phyloP scores from a whole-genome alignment of 2,329 filamentous ascomycete genomes.

The Ascochyta clinopodiicola region DNA sequence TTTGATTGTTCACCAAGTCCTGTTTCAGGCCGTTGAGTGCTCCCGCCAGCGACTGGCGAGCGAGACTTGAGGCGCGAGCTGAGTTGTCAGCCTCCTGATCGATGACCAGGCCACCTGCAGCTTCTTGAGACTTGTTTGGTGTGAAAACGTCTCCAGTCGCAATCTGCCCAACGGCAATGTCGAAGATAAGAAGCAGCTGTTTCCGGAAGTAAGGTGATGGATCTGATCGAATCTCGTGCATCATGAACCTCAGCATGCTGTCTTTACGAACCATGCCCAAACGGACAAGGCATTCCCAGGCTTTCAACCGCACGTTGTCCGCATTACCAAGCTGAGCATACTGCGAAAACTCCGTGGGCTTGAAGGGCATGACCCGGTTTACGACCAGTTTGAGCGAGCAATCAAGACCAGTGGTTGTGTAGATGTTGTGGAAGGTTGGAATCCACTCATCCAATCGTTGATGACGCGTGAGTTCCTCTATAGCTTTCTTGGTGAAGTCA shows the following conservation, averaged over 20 bases:
- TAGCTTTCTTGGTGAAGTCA: slow-evolving; percentile 61
- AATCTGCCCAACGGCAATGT: slow-evolving; percentile 62
- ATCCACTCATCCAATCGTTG: slow-evolving; percentile 72
- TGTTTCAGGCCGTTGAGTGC: slow-evolving; percentile 63
- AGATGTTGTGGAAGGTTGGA: slow-evolving; percentile 69
- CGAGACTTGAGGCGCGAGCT: slow-evolving; percentile 59
- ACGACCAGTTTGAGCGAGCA: slow-evolving; percentile 64
- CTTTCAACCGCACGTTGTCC: slow-evolving; percentile 65
- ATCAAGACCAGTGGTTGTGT: slow-evolving; percentile 66
- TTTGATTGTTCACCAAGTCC: slow-evolving; percentile 57
- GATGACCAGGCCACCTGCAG: slow-evolving; percentile 59
- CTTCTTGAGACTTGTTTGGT: slow-evolving; percentile 36
- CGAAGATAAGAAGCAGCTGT: slow-evolving; percentile 60
- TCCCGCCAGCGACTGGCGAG: slow-evolving; percentile 63
- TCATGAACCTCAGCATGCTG: slow-evolving; percentile 61
- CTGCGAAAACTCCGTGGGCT: slow-evolving; percentile 64
- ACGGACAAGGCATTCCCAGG: slow-evolving; percentile 64
- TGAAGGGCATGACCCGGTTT: slow-evolving; percentile 59
- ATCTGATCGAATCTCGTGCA: slow-evolving; percentile 64
- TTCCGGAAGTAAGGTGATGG: slow-evolving; percentile 64
- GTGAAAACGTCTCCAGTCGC: slow-evolving; percentile 61
- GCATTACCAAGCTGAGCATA: slow-evolving; percentile 67
- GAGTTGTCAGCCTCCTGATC: slow-evolving; percentile 57
- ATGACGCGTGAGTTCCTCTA: slow-evolving; percentile 68
- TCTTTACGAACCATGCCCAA: slow-evolving; percentile 60